Base-by-base conservation (phyloP, 139 green algal species). In the Spirogloea muscicola region DNA sequence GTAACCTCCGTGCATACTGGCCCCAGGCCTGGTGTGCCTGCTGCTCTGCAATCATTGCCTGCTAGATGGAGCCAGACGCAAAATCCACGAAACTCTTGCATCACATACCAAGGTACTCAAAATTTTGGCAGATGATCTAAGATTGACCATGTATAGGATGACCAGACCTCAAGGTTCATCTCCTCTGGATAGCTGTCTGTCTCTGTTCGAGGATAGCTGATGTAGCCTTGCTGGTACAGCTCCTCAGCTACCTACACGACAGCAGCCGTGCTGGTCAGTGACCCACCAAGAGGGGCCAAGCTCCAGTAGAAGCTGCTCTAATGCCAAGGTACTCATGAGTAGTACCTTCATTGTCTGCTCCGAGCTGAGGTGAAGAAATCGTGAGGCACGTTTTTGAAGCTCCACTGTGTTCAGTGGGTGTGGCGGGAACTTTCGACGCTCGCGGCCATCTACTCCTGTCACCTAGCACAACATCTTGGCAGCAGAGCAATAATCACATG, bases 171-270 rank as follows among this genome's bases (percentile, higher is more conserved):
- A 5, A 81, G 66, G 52, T 81, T 66, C 41, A 81, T 81, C 51
- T 29, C 44, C 9, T 64, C 44, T 3, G 41, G 74, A 39, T 79
- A 98, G 38, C 71, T 62, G 77, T 97, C 91, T 4, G 94, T 98
- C 78, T 98, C 94, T 34, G 94, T 98, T 55, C 94, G 84, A 5
- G 94, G 94, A 81, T 99, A 99, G 77, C 79, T 91, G 36, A 99
- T 90, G 86, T 87, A 97, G 33, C 94, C 94, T 31, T 71, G 84
- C 81, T 98, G 91, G 87, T 97, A 97, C 72, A 98, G 84, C 82
- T 97, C 93, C 87, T 98, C 94, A 3, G 94, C 94, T n/a, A 95
- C 64, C 80, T 91, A n/a, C n/a, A n/a, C n/a, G n/a, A n/a, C n/a
- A n/a, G n/a, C n/a, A n/a, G n/a, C n/a, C n/a, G n/a, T n/a, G n/a